These are phyloP conservation scores for Geopyxis carbonaria DNA, from an alignment of 495 filamentous ascomycete species.

Conservation along the genomic window DNA sequence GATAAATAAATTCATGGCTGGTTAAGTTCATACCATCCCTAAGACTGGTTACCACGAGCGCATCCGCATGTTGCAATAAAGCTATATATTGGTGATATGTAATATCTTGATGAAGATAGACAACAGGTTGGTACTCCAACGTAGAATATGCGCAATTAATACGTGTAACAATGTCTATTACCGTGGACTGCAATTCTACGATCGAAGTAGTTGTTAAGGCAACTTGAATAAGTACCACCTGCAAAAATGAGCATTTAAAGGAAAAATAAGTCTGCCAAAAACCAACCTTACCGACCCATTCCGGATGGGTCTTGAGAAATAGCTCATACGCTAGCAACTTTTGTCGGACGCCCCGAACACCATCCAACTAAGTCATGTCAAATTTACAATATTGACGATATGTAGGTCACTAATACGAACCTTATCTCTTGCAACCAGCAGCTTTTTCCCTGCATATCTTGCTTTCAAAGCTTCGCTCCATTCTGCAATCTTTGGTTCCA, in stretches of 20 bases:
- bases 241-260: constrained; percentile 2
- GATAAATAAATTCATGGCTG: constrained; percentile 79
- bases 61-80: constrained; percentile 71
- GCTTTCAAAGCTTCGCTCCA: constrained; percentile 68
- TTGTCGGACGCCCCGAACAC: constrained; percentile 73
- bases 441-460: constrained; percentile 62
- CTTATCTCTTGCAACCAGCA: constrained; percentile 86
- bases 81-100: constrained; percentile 79
- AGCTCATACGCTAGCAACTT: constrained; percentile 85
- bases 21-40: constrained; percentile 94
- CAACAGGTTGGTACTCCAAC: constrained; percentile 71
- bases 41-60: constrained; percentile 78
- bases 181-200: constrained; percentile 64
- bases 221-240: constrained; percentile 79
- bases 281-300: constrained; percentile 59
- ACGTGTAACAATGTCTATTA: constrained; percentile 80
- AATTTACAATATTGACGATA: constrained; percentile 1
- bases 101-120: constrained; percentile 91
- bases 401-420: constrained; percentile 3
- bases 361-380: constrained; percentile 40
- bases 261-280: neutral
- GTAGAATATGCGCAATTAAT: constrained; percentile 81
- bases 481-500: constrained; percentile 49
- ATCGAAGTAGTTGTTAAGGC: constrained; percentile 77
- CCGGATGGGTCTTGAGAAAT: constrained; percentile 80